Evolutionary conservation across 768 basidiomycete species (phyloP).

Genomic region (Dacryopinax spathularia): DNA sequence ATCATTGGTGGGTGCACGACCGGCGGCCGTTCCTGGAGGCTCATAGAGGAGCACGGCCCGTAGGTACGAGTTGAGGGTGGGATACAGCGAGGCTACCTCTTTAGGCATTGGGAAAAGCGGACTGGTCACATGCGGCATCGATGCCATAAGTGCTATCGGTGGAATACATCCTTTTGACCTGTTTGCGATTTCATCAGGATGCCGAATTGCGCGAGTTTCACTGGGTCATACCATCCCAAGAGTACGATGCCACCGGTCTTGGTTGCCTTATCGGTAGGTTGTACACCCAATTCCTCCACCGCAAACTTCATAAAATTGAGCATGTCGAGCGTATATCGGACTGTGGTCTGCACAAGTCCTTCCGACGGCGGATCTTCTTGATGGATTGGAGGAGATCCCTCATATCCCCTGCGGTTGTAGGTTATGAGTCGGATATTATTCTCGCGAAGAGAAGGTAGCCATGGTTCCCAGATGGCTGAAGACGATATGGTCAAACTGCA

Average conservation of each 20-base stretch:
- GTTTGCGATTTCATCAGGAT: background rate
- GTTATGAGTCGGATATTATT: constrained; percentile 9
- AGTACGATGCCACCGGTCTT: constrained; percentile 7
- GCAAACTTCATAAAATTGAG: constrained; percentile 9
- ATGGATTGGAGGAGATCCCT: constrained; percentile 5
- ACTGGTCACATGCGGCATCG: background rate
- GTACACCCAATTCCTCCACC: constrained; percentile 2
- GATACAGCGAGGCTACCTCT: background rate
- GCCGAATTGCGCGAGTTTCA: background rate
- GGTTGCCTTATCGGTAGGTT: background rate
- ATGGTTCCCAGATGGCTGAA: constrained; percentile 11
- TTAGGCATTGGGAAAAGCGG: constrained; percentile 5
- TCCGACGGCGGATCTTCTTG: background rate
- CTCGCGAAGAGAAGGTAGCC: constrained; percentile 7
- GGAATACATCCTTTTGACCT: constrained; percentile 14
- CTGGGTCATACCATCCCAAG: background rate
- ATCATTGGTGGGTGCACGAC: constrained; percentile 8
- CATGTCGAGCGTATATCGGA: constrained; percentile 8
- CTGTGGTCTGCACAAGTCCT: constrained; percentile 8
- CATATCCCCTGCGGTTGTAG: constrained; percentile 12
- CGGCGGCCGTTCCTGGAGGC: constrained; percentile 11
- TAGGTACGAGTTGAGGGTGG: constrained; percentile 1
- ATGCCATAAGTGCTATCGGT: constrained; percentile 8
- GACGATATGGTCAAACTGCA: background rate
- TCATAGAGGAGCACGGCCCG: constrained; percentile 8